Evolutionary conservation across 192 early-diverging fungal species (phyloP).

Genomic region (Coemansia sp.): DNA sequence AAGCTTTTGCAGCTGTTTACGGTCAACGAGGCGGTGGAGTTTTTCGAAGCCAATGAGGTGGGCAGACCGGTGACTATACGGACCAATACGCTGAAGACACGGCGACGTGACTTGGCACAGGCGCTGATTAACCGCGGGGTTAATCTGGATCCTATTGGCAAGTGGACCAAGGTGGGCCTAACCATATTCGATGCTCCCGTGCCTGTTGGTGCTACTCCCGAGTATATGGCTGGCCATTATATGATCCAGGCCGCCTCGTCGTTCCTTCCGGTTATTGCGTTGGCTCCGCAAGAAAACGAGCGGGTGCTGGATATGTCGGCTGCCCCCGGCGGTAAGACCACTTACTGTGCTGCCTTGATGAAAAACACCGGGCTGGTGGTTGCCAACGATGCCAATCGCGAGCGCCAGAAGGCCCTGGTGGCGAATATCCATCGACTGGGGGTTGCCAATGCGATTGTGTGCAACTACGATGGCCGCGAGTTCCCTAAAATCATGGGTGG

Average conservation of each 20-base stretch:
- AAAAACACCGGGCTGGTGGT: constrained; percentile 98
- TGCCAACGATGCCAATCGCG: constrained; percentile 96
- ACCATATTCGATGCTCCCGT: constrained; percentile 94
- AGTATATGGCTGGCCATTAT: constrained; percentile 98
- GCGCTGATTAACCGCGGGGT: constrained; percentile 93
- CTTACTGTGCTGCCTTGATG: constrained; percentile 90
- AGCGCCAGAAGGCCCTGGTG: constrained; percentile 84
- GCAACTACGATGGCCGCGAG: constrained; percentile 96
- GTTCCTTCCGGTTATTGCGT: constrained; percentile 93
- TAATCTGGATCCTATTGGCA: constrained; percentile 96
- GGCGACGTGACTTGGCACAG: constrained; percentile 92
- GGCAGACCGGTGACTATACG: constrained; percentile 94
- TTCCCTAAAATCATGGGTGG: constrained; percentile 96
- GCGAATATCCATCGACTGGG: constrained; percentile 91
- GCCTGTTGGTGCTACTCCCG: constrained; percentile 96
- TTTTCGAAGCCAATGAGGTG: constrained; percentile 99
- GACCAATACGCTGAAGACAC: constrained; percentile 92
- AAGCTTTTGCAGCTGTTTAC: constrained; percentile 92
- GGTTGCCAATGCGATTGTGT: constrained; percentile 83
- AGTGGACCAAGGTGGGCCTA: constrained; percentile 97
- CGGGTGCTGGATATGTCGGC: constrained; percentile 95
- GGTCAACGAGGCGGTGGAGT: constrained; percentile 88
- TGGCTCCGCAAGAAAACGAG: constrained; percentile 94
- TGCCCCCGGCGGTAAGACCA: constrained; percentile 97
- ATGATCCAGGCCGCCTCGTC: constrained; percentile 98